Base-by-base conservation (phyloP, 225 moss, liverwort and hornwort genomes). In the Polytrichum commune region DNA sequence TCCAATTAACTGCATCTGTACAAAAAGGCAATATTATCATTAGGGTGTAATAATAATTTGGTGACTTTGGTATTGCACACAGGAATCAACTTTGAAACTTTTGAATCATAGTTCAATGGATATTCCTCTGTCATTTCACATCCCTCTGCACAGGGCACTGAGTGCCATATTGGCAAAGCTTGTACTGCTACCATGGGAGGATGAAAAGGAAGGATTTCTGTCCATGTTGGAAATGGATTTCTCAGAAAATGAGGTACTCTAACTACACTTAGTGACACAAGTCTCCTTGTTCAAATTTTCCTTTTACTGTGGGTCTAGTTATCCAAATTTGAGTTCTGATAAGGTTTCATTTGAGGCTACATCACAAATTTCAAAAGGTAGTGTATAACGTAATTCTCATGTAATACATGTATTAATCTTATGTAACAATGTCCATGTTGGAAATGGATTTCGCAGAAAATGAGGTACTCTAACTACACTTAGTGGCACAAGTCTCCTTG, bases 71-170 rank as follows among this genome's bases (percentile, higher is more conserved):
- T 57, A 25, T 76, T 68, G 9, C 67, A 63, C 74, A 78, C 83
- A 87, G 87, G 76, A 76, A 64, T 71, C 80, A 54, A 71, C 73
- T 13, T 55, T 69, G 28, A 25, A 35, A 27, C 65, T 83, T 20
- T 76, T 86, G 62, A 71, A 28, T 32, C 68, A 65, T 65, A 80
- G 70, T 65, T 71, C 83, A 56, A 53, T 30, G 33, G 65, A 66
- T 20, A 65, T 67, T 78, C 35, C 83, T 38, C 81, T 94, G 68
- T 98, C 97, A 16, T 88, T 98, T 56, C 97, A 98, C 73, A 94
- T 98, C 67, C 97, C 97, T 78, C 81, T 98, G 63, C 97, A 98
- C 71, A 91, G 97, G 74, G 92, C 91, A 24, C 68, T 98, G 53
- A 87, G 91, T 77, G 92, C 91, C 78, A 77, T 91, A 82, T 76